Evolutionary conservation across 2,329 filamentous ascomycete genomes (phyloP).

Genomic region (Alternaria metachromatica): DNA sequence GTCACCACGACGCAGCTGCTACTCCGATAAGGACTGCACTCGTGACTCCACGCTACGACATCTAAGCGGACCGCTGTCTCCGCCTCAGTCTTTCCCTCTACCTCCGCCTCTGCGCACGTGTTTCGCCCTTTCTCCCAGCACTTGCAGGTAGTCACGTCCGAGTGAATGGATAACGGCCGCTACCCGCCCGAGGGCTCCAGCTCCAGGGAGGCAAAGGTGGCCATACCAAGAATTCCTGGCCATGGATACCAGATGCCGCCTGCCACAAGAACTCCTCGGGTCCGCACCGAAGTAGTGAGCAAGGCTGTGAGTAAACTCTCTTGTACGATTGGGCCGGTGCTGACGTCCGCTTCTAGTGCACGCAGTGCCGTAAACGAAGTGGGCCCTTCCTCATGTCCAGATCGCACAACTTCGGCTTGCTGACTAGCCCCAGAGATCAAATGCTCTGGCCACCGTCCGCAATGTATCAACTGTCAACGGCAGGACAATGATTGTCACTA

Average conservation of each 20-base stretch:
- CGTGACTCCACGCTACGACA: neutral
- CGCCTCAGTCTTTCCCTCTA: neutral
- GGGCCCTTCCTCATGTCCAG: neutral
- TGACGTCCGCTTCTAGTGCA: slow-evolving; percentile 16
- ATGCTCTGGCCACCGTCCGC: slow-evolving; percentile 43
- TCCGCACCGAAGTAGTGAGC: slow-evolving; percentile 14
- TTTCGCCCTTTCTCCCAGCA: neutral
- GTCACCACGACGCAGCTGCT: neutral
- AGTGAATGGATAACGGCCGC: slow-evolving; percentile 1
- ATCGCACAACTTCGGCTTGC: neutral
- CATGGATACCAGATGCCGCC: neutral
- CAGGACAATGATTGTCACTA: slow-evolving; percentile 39
- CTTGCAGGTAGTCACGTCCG: neutral
- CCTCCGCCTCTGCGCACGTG: neutral
- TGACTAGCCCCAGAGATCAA: slow-evolving; percentile 33
- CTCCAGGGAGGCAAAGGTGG: slow-evolving; percentile 8
- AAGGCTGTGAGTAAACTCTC: slow-evolving; percentile 17
- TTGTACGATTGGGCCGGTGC: neutral
- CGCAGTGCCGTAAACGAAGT: slow-evolving; percentile 28
- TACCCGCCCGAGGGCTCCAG: neutral
- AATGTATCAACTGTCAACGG: slow-evolving; percentile 41
- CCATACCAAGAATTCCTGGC: slow-evolving; percentile 10
- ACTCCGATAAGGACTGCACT: neutral
- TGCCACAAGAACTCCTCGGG: neutral
- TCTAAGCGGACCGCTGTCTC: neutral